These are phyloP conservation scores for Leptographium flavum DNA, from an alignment of 2,329 filamentous ascomycete species.

Conservation along the genomic window DNA sequence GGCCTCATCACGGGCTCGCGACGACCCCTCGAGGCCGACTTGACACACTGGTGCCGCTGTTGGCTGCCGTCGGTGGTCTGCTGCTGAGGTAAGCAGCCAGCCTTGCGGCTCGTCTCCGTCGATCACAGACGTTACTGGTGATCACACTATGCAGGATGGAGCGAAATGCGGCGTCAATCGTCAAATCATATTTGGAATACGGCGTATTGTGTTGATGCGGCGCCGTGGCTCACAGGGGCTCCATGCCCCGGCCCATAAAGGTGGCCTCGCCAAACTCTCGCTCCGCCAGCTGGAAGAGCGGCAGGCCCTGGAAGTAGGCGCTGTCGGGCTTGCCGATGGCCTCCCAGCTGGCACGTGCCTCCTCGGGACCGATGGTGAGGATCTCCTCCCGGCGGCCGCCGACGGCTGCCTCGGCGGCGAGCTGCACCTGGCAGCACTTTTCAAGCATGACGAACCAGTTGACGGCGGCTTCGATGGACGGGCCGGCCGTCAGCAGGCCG, in stretches of 20 bases:
- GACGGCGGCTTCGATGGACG: constrained; percentile 33
- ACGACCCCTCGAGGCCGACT: no score
- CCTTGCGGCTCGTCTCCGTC: no score
- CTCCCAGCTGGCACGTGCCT: constrained; percentile 12
- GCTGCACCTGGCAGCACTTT: constrained; percentile 30
- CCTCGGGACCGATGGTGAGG: constrained; percentile 12
- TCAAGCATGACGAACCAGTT: constrained; percentile 41
- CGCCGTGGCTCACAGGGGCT: neutral
- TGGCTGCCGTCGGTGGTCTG: no score
- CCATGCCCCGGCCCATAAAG: constrained; percentile 12
- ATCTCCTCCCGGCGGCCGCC: constrained; percentile 37
- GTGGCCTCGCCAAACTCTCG: constrained; percentile 15
- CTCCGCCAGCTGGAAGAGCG: constrained; percentile 16
- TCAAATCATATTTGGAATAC: no score
- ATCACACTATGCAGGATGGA: no score
- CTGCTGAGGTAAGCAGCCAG: no score
- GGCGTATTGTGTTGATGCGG: no score
- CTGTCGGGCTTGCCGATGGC: constrained; percentile 11
- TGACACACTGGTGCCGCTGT: neutral
- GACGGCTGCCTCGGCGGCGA: constrained; percentile 44
- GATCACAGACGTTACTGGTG: no score
- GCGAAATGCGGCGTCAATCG: no score
- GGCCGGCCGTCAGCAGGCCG: constrained; percentile 35
- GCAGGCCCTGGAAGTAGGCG: constrained; percentile 14
- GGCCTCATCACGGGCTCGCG: no score